A percentile compares a stretch with the other conserved stretches of the same genome.
Evolutionary conservation across 164 flowering plant genomes (phyloP).

Genomic region (Berberis thunbergii): DNA sequence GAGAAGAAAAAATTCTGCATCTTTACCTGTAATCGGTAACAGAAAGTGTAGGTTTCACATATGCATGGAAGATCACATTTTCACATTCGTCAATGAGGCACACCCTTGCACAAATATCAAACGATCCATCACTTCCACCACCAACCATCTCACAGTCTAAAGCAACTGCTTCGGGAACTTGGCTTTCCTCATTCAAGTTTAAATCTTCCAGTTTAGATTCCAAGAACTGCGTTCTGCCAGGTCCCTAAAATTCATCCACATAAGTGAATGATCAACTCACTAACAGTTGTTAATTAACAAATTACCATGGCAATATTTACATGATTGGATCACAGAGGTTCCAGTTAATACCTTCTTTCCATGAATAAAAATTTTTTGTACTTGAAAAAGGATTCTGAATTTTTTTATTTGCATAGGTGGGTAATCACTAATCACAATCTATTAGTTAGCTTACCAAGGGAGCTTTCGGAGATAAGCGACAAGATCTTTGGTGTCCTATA

Average conservation of each 20-base stretch:
- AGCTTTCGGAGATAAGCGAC: conserved; percentile 34
- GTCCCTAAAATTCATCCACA: conserved; percentile 22
- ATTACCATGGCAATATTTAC: no score
- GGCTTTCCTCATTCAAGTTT: conserved; percentile 3
- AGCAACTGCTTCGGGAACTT: conserved; percentile 41
- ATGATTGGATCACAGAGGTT: no score
- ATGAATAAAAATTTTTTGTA: no score
- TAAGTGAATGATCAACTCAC: no score
- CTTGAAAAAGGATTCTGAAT: no score
- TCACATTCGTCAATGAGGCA: conserved; percentile 75
- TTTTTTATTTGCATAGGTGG: no score
- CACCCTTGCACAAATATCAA: conserved; percentile 68
- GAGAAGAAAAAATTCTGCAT: not conserved
- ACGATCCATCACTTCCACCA: conserved; percentile 65
- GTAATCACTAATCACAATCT: not conserved
- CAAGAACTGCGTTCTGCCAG: conserved; percentile 5
- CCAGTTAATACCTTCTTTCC: no score
- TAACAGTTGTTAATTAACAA: no score
- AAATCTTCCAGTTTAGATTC: conserved; percentile 21
- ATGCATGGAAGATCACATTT: conserved; percentile 52
- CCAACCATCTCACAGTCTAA: conserved; percentile 83
- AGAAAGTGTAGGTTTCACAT: conserved; percentile 48
- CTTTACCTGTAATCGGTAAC: conserved; percentile 65
- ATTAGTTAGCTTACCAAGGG: conserved; percentile 34
- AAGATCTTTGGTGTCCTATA: conserved; percentile 34